These are phyloP conservation scores for Camellia japonica DNA, from an alignment of 148 eudicot genomes.

Conservation along the genomic window DNA sequence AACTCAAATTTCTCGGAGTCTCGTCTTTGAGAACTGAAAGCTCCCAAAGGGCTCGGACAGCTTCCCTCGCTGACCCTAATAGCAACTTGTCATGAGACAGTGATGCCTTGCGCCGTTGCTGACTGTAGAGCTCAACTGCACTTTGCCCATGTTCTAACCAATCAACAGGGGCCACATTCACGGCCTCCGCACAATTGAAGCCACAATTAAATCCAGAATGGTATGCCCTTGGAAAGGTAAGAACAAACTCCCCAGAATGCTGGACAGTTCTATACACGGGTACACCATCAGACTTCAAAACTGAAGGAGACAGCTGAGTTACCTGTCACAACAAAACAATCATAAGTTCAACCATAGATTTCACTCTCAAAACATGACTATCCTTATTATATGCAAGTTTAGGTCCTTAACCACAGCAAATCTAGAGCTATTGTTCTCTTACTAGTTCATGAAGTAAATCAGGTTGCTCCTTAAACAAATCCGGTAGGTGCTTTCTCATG, in stretches of 20 bases:
- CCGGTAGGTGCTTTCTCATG: slow-evolving; percentile 61
- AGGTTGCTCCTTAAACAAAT: slow-evolving; percentile 57
- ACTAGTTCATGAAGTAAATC: slow-evolving; percentile 60
- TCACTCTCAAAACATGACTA: background rate
- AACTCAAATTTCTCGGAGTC: slow-evolving; percentile 30
- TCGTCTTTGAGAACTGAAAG: slow-evolving; percentile 27
- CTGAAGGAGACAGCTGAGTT: slow-evolving; percentile 60
- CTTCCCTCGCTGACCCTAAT: slow-evolving; percentile 48
- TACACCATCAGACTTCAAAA: slow-evolving; percentile 55
- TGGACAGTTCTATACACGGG: slow-evolving; percentile 59
- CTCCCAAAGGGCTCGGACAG: slow-evolving; percentile 44
- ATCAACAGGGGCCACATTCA: slow-evolving; percentile 70
- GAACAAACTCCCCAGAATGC: slow-evolving; percentile 58
- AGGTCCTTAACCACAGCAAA: background rate
- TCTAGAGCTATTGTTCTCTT: slow-evolving; percentile 2
- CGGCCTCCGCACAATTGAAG: slow-evolving; percentile 74
- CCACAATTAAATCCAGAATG: slow-evolving; percentile 71
- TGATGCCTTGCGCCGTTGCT: slow-evolving; percentile 52
- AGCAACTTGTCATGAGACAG: slow-evolving; percentile 69
- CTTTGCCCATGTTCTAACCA: slow-evolving; percentile 64
- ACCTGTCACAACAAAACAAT: slow-evolving; percentile 34
- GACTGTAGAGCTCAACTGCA: slow-evolving; percentile 63
- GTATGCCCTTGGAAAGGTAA: slow-evolving; percentile 70
- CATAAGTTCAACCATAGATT: too few relatives aligned
- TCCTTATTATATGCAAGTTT: background rate